Conservation (phyloP, 2,329 filamentous ascomycete genomes). For the Phyllosticta citribraziliensis region DNA sequence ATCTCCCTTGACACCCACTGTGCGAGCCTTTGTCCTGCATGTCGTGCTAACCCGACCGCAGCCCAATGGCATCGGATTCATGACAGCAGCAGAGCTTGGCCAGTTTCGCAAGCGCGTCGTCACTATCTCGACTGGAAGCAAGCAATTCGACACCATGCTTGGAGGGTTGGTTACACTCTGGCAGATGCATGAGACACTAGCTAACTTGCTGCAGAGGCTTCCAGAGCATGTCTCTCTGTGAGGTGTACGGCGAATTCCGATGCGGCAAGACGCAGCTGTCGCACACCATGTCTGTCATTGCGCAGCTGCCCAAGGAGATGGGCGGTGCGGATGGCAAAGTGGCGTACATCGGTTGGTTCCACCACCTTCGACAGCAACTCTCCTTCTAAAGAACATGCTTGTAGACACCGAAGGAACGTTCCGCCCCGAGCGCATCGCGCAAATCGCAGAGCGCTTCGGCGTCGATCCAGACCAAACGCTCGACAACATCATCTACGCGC, state of each 20-base stretch:
- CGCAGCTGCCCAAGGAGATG: constrained; percentile 49
- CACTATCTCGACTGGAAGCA: constrained; percentile 60
- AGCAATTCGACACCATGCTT: constrained; percentile 55
- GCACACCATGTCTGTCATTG: constrained; percentile 58
- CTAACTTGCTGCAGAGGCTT: constrained; percentile 43
- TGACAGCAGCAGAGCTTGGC: constrained; percentile 55
- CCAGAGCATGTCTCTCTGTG: constrained; percentile 60
- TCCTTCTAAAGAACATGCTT: constrained; percentile 20
- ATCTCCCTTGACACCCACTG: not conserved
- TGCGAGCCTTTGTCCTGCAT: not conserved
- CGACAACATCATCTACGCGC: constrained; percentile 58
- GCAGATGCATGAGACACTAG: not conserved
- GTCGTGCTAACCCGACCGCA: constrained; percentile 21
- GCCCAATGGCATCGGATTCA: constrained; percentile 49
- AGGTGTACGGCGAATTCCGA: constrained; percentile 52
- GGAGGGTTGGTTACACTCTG: constrained; percentile 40
- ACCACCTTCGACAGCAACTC: not conserved
- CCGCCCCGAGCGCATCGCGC: constrained; percentile 54
- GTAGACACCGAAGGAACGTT: constrained; percentile 52
- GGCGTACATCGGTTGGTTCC: constrained; percentile 47
- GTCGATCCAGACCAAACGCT: constrained; percentile 49
- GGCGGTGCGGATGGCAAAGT: constrained; percentile 60
- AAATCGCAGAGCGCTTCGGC: constrained; percentile 58
- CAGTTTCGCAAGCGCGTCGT: constrained; percentile 54
- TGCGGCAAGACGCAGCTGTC: constrained; percentile 63